These are phyloP conservation scores for Psilocybe subaeruginosa DNA, from an alignment of 768 basidiomycete species.

Conservation along the genomic window DNA sequence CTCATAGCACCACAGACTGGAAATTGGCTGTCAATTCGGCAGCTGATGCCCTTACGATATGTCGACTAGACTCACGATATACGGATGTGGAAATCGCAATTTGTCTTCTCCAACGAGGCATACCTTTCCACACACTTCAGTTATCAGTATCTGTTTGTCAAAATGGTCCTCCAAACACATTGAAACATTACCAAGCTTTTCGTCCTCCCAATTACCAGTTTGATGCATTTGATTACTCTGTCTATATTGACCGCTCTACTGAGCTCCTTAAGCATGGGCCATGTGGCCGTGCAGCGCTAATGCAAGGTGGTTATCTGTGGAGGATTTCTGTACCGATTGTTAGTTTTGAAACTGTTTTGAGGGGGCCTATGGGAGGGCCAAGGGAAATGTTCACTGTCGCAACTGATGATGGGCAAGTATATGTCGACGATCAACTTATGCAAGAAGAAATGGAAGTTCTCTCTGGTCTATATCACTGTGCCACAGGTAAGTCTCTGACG, in stretches of 20 bases:
- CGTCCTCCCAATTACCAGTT: not conserved
- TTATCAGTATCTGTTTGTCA: not conserved
- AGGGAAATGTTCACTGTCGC: not conserved
- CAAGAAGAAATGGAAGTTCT: not conserved
- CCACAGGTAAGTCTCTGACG: not conserved
- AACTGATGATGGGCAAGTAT: not conserved
- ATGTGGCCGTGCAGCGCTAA: slow-evolving; percentile 3
- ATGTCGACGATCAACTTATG: not conserved
- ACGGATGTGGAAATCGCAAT: not conserved
- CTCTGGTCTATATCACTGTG: not conserved
- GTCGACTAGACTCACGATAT: not conserved
- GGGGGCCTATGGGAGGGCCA: not conserved
- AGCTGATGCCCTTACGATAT: not conserved
- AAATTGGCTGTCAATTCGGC: not conserved
- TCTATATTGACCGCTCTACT: not conserved
- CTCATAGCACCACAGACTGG: not conserved
- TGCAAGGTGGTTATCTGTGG: slow-evolving; percentile 13
- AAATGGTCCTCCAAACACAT: not conserved
- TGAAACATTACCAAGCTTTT: not conserved
- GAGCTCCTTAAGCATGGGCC: not conserved
- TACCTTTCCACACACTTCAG: slow-evolving; percentile 1
- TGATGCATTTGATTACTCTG: not conserved
- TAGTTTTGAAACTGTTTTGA: slow-evolving; percentile 2
- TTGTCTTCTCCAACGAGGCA: not conserved
- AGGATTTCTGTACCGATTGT: not conserved